Evolutionary conservation across 1,284 basidiomycete genomes (phyloP).

Genomic region (Retiboletus flavoniger): DNA sequence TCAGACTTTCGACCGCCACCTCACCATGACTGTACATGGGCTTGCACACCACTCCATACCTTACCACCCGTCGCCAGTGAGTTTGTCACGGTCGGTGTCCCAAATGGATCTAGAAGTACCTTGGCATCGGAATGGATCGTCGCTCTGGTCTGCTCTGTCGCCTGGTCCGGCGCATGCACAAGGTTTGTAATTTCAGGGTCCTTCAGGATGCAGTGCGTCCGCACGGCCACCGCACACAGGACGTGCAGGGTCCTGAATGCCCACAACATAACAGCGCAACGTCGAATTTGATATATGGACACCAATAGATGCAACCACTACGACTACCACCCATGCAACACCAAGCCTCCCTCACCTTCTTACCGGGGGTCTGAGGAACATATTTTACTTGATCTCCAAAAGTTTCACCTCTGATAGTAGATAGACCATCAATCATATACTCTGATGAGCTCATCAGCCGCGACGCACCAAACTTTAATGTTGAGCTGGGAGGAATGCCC

Average conservation of each 20-base stretch:
- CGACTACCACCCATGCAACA: slow-evolving; percentile 21
- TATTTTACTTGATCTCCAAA: slow-evolving; percentile 58
- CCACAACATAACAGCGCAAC: slow-evolving; percentile 19
- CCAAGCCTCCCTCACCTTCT: slow-evolving; percentile 1
- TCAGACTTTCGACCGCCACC: slow-evolving; percentile 17
- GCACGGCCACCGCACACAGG: slow-evolving; percentile 27
- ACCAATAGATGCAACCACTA: slow-evolving; percentile 17
- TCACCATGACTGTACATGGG: slow-evolving; percentile 10
- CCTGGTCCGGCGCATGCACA: slow-evolving; percentile 12
- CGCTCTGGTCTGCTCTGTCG: background rate
- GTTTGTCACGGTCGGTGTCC: slow-evolving; percentile 9
- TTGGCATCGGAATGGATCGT: background rate
- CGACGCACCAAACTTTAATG: slow-evolving; percentile 67
- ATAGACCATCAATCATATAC: slow-evolving; percentile 13
- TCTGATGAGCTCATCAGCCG: slow-evolving; percentile 2
- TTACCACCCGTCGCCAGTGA: background rate
- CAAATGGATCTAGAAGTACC: slow-evolving; percentile 2
- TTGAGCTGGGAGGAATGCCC: slow-evolving; percentile 67
- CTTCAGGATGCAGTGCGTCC: slow-evolving; percentile 24
- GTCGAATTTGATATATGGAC: slow-evolving; percentile 32
- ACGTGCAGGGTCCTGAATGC: slow-evolving; percentile 24
- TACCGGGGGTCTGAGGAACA: slow-evolving; percentile 14
- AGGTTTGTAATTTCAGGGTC: slow-evolving; percentile 24
- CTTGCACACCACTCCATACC: slow-evolving; percentile 10
- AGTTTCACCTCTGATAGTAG: slow-evolving; percentile 66